A percentile compares a stretch with the other conserved stretches of the same genome.
Conservation (phyloP, 768 basidiomycete genomes). For the Russula compacta region DNA sequence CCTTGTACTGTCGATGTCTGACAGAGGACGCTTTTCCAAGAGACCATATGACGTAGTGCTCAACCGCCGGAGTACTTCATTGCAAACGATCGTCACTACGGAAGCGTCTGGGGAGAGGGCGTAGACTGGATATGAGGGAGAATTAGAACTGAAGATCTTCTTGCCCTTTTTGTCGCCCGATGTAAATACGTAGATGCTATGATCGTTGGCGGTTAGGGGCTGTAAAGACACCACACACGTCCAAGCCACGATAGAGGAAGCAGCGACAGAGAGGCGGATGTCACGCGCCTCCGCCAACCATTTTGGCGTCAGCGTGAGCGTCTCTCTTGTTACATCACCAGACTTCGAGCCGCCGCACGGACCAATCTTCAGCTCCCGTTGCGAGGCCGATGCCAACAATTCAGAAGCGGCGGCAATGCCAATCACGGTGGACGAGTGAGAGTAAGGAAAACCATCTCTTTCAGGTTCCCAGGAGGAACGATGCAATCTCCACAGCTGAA, state of each 20-base stretch:
- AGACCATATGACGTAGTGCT: background rate
- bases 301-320: background rate
- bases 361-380: conserved; percentile 10
- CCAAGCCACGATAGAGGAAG: conserved; percentile 2
- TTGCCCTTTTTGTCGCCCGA: background rate
- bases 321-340: background rate
- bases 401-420: background rate
- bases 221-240: background rate
- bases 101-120: conserved; percentile 7
- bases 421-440: conserved; percentile 6
- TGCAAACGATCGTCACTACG: conserved; percentile 6
- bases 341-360: background rate
- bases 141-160: conserved; percentile 4
- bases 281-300: conserved; percentile 4
- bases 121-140: conserved; percentile 1
- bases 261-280: conserved; percentile 1
- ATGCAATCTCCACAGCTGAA: conserved; percentile 6
- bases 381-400: conserved; percentile 3
- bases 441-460: background rate
- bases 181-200: conserved; percentile 4
- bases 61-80: background rate
- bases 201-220: background rate
- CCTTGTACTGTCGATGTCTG: background rate
- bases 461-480: conserved; percentile 10
- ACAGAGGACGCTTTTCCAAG: background rate